A percentile compares a stretch with the other conserved stretches of the same genome.
Evolutionary conservation across 2,329 filamentous ascomycete species (phyloP).

Genomic region (Venturia oleaginea): DNA sequence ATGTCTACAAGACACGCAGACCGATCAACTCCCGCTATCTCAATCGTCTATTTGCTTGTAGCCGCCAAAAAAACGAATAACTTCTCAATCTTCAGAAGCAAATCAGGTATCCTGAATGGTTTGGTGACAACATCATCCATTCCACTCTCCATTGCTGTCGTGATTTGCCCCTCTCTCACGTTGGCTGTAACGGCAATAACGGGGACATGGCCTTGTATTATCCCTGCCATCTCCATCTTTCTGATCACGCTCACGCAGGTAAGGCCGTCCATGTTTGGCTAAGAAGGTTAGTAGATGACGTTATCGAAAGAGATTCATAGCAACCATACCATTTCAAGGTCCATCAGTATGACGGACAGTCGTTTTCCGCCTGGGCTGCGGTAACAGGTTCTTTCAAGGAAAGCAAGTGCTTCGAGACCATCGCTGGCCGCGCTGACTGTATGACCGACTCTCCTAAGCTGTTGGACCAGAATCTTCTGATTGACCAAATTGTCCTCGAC

Average conservation of each 20-base stretch:
- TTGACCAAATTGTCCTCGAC: conserved; percentile 16
- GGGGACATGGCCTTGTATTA: conserved; percentile 7
- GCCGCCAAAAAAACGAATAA: conserved; percentile 5
- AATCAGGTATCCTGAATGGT: conserved; percentile 26
- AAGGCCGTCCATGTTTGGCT: conserved; percentile 14
- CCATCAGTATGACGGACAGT: conserved; percentile 13
- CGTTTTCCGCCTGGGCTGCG: not conserved
- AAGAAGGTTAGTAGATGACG: not conserved
- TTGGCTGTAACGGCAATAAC: conserved; percentile 15
- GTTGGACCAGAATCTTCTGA: conserved; percentile 14
- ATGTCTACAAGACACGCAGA: too few species aligned
- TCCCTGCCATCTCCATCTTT: conserved; percentile 9
- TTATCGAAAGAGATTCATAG: not conserved
- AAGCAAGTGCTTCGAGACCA: conserved; percentile 13
- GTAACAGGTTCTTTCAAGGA: conserved; percentile 8
- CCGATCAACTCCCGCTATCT: not conserved
- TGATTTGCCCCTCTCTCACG: conserved; percentile 13
- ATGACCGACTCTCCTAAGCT: conserved; percentile 11
- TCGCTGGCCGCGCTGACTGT: conserved; percentile 11
- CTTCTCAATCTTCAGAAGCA: conserved; percentile 22
- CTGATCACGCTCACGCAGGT: conserved; percentile 10
- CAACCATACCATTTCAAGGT: conserved; percentile 14
- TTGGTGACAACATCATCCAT: conserved; percentile 21
- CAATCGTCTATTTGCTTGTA: not conserved
- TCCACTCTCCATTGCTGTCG: conserved; percentile 2